phyloP scores from a whole-genome alignment of 208 protist species.

The Pavlovales sp. region DNA sequence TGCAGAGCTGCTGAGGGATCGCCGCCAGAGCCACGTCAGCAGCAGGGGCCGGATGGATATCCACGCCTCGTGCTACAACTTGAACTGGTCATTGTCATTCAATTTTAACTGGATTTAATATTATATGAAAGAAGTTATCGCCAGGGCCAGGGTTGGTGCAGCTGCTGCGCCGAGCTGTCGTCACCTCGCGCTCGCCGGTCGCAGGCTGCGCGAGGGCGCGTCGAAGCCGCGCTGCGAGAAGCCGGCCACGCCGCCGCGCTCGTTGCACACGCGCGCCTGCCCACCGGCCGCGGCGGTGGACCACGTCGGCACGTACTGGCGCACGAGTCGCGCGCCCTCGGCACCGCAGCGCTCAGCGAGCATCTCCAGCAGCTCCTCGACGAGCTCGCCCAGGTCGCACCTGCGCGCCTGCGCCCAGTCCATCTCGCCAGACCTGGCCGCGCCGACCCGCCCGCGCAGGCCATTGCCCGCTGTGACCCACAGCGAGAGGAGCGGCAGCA shows the following conservation, averaged over 20 bases:
- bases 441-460: no score
- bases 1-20: no score
- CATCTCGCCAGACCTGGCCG: neutral
- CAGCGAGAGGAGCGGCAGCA: neutral
- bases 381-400: neutral
- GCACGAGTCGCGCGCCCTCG: neutral
- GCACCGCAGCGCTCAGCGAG: neutral
- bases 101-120: no score
- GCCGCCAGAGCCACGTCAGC: no score
- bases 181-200: no score
- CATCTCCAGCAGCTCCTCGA: neutral
- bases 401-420: neutral
- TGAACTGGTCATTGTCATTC: no score
- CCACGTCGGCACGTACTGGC: neutral
- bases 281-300: neutral
- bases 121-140: no score
- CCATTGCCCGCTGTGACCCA: neutral
- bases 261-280: neutral
- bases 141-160: no score
- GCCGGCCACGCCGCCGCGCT: neutral
- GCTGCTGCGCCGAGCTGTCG: no score
- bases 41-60: no score
- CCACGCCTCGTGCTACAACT: no score
- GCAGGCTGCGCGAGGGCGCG: no score
- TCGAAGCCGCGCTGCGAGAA: neutral